phyloP scores from a whole-genome alignment of 2,329 filamentous ascomycete species.

The Aureobasidium sp. region DNA sequence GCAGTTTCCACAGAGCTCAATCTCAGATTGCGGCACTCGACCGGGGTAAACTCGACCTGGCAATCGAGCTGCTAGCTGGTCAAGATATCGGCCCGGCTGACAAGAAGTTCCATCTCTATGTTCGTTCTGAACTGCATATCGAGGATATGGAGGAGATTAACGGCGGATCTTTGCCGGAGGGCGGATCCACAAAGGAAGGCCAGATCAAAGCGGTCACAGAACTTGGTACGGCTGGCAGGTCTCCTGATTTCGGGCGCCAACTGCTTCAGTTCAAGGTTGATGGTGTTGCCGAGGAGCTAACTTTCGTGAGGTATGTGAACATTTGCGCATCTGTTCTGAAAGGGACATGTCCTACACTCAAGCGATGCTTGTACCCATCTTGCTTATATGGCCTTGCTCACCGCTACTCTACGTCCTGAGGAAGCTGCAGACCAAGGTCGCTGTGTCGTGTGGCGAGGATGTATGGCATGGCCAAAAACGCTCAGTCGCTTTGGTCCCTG shows the following conservation, averaged over 20 bases:
- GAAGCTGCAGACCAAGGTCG: no score
- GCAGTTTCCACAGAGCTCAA: conserved; percentile 43
- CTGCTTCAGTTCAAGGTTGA: conserved; percentile 50
- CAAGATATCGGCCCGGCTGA: conserved; percentile 72
- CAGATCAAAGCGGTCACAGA: conserved; percentile 53
- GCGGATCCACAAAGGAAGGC: conserved; percentile 59
- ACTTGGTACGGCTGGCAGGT: conserved; percentile 44
- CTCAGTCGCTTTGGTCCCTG: neutral
- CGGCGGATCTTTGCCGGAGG: conserved; percentile 47
- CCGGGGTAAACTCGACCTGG: conserved; percentile 63
- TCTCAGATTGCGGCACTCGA: conserved; percentile 23
- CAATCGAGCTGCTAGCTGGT: conserved; percentile 78
- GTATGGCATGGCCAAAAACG: neutral
- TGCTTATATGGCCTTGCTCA: neutral
- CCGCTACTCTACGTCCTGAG: conserved; percentile 1
- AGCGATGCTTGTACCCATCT: conserved; percentile 13
- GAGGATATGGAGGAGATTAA: conserved; percentile 66
- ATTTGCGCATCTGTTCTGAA: neutral
- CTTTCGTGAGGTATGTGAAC: conserved; percentile 51
- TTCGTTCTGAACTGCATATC: conserved; percentile 85
- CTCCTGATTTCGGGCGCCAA: conserved; percentile 52
- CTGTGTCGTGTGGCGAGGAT: neutral
- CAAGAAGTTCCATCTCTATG: conserved; percentile 72
- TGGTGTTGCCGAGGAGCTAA: conserved; percentile 51
- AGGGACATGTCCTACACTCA: conserved; percentile 5